Base-by-base conservation (phyloP, 257 asterid species). In the Ilex aquifolium region DNA sequence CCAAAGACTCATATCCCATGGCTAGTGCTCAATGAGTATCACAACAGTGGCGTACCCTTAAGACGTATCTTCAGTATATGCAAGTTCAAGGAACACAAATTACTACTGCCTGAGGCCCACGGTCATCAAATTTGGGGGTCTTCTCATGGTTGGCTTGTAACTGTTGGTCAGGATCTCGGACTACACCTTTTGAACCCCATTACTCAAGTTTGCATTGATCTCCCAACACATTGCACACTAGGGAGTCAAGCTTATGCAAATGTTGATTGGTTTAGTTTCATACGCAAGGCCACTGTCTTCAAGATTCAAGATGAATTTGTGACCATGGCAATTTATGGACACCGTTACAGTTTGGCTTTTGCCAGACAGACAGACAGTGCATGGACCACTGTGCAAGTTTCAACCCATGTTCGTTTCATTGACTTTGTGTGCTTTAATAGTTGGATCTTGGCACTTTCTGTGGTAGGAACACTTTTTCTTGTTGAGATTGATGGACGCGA, bases 1-100 rank as follows among this genome's bases (percentile, higher is more conserved):
- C 77, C 78, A 21, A 63, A 65, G 44, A 42, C 63, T 56, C 81
- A 69, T 48, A 29, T 71, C 52, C 87, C 84, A 2, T 69, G 68
- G 64, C 67, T 76, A 57, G 72, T 76, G 78, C 69, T 67, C 1
- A 62, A 68, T 10, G 81, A 72, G 59, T 36, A 49, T 3, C 44
- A 15, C 13, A 32, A 59, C 40, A 13, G 40, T 51, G 66, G 32
- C 10, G 44, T 46, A 11, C 36, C 46, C n/a, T 44, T 27, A 44
- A 68, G 64, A 16, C 61, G 44, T 53, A 67, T 68, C 50, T 64
- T 67, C 12, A 76, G 81, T 50, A 53, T 68, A 31, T 31, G 62
- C 15, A 56, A 44, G 21, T 60, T 27, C 44, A 76, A 67, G 61
- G 46, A 42, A 6, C 57, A 76, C 31, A 44, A 44, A 5, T n/a